Conservation (phyloP, 441 rosid genomes). For the Mallotus japonicus region DNA sequence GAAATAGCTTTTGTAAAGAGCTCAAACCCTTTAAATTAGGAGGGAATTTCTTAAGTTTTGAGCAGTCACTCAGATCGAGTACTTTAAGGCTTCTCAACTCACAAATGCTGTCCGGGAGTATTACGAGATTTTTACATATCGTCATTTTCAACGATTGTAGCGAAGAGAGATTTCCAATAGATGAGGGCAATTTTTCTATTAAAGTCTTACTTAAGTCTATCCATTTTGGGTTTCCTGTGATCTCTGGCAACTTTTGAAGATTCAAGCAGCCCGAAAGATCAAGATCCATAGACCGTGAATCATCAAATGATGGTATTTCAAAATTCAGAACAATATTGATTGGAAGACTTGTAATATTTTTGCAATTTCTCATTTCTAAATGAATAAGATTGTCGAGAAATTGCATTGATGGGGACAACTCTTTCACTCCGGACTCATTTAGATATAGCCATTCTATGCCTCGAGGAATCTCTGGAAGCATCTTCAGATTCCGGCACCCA, state of each 20-base stretch:
- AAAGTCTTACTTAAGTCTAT: neutral
- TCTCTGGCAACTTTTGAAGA: neutral
- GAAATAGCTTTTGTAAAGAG: neutral
- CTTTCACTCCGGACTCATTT: neutral
- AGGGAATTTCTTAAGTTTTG: no score
- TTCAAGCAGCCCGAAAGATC: neutral
- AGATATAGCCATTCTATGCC: neutral
- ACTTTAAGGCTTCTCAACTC: neutral
- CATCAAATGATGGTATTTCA: no score
- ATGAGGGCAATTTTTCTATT: slow-evolving; percentile 7
- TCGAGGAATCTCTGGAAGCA: neutral
- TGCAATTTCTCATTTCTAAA: neutral
- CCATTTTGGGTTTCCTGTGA: neutral
- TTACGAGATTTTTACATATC: neutral
- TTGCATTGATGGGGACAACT: neutral
- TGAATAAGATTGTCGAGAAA: neutral
- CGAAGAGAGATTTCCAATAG: neutral
- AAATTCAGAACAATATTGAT: no score
- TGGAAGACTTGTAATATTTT: neutral
- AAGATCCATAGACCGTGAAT: neutral
- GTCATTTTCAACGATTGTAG: neutral
- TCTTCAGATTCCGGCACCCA: neutral
- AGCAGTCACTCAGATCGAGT: no score
- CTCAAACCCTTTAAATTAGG: no score
- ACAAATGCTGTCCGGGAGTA: neutral